phyloP scores from a whole-genome alignment of 1,139 yeast species.

The Yamadazyma sp. region DNA sequence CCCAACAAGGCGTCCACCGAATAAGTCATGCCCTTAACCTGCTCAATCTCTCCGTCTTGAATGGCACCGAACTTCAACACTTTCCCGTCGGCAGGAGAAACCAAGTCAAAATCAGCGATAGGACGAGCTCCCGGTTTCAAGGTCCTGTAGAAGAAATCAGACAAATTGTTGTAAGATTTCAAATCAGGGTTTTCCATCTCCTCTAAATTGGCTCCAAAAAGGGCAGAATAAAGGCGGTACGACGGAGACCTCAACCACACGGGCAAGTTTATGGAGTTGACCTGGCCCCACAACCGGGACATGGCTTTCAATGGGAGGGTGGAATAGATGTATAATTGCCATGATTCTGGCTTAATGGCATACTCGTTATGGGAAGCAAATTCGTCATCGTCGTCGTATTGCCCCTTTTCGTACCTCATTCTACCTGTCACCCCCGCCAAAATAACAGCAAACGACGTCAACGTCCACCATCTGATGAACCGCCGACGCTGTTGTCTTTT shows the following conservation, averaged over 20 bases:
- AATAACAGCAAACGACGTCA: constrained; percentile 63
- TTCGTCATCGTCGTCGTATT: constrained; percentile 24
- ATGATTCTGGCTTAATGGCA: constrained; percentile 65
- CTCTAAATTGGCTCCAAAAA: constrained; percentile 86
- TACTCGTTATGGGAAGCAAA: constrained; percentile 37
- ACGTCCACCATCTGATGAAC: constrained; percentile 67
- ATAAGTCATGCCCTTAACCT: constrained; percentile 95
- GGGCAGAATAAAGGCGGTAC: constrained; percentile 68
- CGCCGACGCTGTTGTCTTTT: constrained; percentile 47
- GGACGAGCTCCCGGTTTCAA: constrained; percentile 83
- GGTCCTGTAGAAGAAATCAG: constrained; percentile 88
- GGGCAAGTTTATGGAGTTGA: constrained; percentile 82
- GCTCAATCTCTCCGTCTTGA: constrained; percentile 85
- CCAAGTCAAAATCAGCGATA: constrained; percentile 64
- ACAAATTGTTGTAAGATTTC: constrained; percentile 69
- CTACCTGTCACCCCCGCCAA: constrained; percentile 66
- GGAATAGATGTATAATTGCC: constrained; percentile 87
- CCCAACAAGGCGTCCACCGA: constrained; percentile 90
- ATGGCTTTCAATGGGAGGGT: constrained; percentile 89
- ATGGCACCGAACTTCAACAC: constrained; percentile 84
- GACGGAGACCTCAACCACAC: constrained; percentile 87
- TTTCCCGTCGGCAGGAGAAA: constrained; percentile 93
- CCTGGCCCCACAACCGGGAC: constrained; percentile 91
- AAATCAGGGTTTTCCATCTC: constrained; percentile 88
- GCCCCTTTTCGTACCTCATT: constrained; percentile 40